Conservation (phyloP, 176 grass and related monocot genomes). For the Oryza glaberrima region DNA sequence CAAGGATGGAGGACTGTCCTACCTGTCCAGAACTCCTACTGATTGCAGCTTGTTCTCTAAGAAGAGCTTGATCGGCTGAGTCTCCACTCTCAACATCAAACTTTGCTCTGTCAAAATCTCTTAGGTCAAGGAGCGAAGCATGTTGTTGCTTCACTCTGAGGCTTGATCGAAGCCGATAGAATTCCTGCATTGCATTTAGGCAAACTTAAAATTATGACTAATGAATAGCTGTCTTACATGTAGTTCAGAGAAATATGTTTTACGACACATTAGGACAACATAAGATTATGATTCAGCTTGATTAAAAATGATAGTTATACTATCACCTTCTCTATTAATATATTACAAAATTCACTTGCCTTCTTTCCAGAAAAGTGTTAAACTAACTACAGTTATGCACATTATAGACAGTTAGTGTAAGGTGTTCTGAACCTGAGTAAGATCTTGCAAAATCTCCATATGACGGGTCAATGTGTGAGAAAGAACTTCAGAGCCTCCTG, state of each 20-base stretch:
- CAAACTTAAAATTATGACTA: constrained; percentile 1
- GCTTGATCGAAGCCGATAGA: constrained; percentile 86
- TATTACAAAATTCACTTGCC: not conserved
- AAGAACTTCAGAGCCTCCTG: constrained; percentile 93
- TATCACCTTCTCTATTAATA: not conserved
- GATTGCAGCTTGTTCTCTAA: constrained; percentile 85
- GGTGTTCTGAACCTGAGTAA: constrained; percentile 72
- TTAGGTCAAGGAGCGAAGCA: constrained; percentile 96
- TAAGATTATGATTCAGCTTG: not conserved
- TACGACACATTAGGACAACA: not conserved
- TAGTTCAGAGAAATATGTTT: not conserved
- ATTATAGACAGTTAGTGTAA: constrained; percentile 5
- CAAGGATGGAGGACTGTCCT: constrained; percentile 18
- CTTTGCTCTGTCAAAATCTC: constrained; percentile 90
- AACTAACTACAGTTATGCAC: not conserved
- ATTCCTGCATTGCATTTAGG: constrained; percentile 62
- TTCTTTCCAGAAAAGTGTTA: not conserved
- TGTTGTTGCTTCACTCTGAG: constrained; percentile 89
- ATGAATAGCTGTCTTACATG: not conserved
- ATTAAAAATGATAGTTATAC: not conserved
- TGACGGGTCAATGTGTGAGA: constrained; percentile 95
- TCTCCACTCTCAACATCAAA: constrained; percentile 67
- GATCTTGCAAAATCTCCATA: constrained; percentile 98
- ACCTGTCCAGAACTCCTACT: constrained; percentile 91
- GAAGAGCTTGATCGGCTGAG: constrained; percentile 72